These are phyloP conservation scores for Xanthoconium stramineum DNA, from an alignment of 768 basidiomycete genomes.

Conservation along the genomic window DNA sequence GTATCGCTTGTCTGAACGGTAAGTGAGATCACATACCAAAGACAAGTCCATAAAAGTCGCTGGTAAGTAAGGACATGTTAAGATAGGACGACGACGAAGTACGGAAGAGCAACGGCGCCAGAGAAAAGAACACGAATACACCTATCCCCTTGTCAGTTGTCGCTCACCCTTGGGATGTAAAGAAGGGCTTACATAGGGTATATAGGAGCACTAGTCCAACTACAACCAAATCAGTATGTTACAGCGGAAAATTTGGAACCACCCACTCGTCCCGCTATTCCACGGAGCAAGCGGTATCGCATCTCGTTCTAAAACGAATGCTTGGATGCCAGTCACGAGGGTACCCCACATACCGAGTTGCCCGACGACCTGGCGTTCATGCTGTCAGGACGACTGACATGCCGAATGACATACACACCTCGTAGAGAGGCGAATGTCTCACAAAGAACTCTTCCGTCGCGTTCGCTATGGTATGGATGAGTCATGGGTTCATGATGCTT, in stretches of 20 bases:
- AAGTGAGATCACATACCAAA: constrained; percentile 42
- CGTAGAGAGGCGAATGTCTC: constrained; percentile 74
- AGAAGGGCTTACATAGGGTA: constrained; percentile 32
- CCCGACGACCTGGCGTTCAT: constrained; percentile 58
- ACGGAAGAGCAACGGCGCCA: constrained; percentile 79
- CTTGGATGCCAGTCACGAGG: constrained; percentile 73
- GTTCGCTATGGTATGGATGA: constrained; percentile 52
- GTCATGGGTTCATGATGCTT: neutral
- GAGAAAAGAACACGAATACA: constrained; percentile 78
- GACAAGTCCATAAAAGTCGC: constrained; percentile 83
- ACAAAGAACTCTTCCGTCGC: constrained; percentile 89
- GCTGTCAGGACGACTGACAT: neutral
- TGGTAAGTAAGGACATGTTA: constrained; percentile 81
- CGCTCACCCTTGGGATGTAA: neutral
- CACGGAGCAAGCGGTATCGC: constrained; percentile 61
- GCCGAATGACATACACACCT: constrained; percentile 36
- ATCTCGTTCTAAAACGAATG: constrained; percentile 67
- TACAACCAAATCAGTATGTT: constrained; percentile 35
- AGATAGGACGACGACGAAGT: constrained; percentile 83
- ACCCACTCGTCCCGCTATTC: constrained; percentile 65
- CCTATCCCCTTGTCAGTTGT: constrained; percentile 36
- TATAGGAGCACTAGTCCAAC: constrained; percentile 49
- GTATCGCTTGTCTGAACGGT: neutral
- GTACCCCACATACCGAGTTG: constrained; percentile 83
- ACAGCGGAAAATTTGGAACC: constrained; percentile 14